Base-by-base conservation (phyloP, 2,329 filamentous ascomycete species). In the Calonectria pseudoreteaudii region DNA sequence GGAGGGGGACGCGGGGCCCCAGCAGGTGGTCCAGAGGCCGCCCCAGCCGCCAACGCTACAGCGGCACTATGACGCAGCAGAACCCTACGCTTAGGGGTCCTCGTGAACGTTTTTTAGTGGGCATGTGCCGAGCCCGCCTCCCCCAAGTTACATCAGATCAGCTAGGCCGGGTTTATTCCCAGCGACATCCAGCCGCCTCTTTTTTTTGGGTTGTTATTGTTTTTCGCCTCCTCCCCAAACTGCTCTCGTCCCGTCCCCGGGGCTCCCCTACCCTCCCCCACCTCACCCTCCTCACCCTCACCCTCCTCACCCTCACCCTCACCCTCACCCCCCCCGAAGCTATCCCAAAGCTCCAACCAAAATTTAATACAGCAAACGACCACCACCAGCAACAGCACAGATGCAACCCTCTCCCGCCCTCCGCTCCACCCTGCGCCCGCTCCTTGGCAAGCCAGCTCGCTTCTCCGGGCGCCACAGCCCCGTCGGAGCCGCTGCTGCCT, bases 21-120 rank as follows among this genome's bases (percentile, higher is more conserved):
- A n/a, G 30, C 28, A 23, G n/a, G 6, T 23, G 30, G 26, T 16
- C 56, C 62, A 47, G 13, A 26, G n/a, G 62, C 58, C 71, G 71
- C 71, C 66, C 41, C 38, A 66, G 26, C 58, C 71, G 66, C 71
- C 71, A 52, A 16, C 50, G 60, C 71, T 60, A 69, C 38, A 30
- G 58, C 53, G 31, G 71, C 66, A 60, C 66, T 26, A 68, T 73
- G 66, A 73, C 71, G 71, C 47, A 50, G 23, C 36, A 30, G 20
- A 18, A 14, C 20, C 20, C 41, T 58, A 23, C 38, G 56, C 56
- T 60, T 52, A 52, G 53, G 64, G 64, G 47, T 41, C 66, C 66
- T 66, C 71, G 71, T 69, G 71, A 44, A 18, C 34, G 8, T 23
- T 7, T 7, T 41, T 62, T 41, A 66, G 58, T 26, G 38, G 31